Base-by-base conservation (phyloP, 495 filamentous ascomycete genomes). In the Neurospora africana region DNA sequence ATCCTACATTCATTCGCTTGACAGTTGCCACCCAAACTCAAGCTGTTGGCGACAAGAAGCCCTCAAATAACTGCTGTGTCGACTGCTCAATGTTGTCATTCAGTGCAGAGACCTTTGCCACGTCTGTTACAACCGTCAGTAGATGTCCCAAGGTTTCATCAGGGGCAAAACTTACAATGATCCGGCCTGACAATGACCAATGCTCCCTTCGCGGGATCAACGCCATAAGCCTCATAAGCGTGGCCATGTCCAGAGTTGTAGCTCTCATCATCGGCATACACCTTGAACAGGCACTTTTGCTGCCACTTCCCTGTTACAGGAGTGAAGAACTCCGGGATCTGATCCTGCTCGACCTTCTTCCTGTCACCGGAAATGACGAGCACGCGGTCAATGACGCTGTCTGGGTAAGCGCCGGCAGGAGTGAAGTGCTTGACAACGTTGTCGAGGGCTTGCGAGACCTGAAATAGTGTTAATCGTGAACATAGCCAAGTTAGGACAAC, bases 241-340 rank as follows among this genome's bases (percentile, higher is more conserved):
- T 90, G 84, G 0, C 89, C 90, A 69, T 91, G 88, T n/a, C 85
- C 87, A 6, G 83, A 81, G 71, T 91, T 87, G 78, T 91, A 89
- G 77, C 86, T 88, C 70, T 89, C 86, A 69, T 91, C 90, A 71
- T 93, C 90, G 41, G 87, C 86, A 77, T 85, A 92, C 5, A 88
- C 84, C 71, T 91, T 91, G 69, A 88, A 84, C 2, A 89, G 74
- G 73, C 88, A 85, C 82, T 85, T 83, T 38, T 90, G 88, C 41
- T 83, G 82, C 80, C 86, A 89, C 76, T 86, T 86, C 5, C 89
- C 88, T 0, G 85, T 85, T 4, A 83, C 77, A 0, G 90, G 89
- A 67, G 83, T 87, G 75, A 91, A 92, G 70, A 83, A 84, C 2
- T 78, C 74, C 0, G 89, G 89, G 6, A 91, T 88, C 67, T 87